These are phyloP conservation scores for Gracilaria vermiculophylla DNA, from an alignment of 23 red algal genomes.

Conservation along the genomic window DNA sequence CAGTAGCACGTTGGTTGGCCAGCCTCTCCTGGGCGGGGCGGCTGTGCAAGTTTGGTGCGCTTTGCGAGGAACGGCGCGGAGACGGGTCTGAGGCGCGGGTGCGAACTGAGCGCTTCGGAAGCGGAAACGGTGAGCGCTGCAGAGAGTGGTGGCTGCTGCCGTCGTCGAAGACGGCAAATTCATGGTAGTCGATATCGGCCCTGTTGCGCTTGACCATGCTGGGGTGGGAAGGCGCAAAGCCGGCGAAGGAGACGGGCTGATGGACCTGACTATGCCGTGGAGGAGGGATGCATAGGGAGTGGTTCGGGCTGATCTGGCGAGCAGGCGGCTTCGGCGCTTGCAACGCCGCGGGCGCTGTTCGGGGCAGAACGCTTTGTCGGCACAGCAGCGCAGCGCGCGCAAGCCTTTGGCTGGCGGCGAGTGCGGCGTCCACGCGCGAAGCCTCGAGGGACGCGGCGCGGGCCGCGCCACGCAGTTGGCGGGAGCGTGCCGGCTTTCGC, in stretches of 20 bases:
- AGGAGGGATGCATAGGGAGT: not conserved
- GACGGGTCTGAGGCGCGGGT: not conserved
- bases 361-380: no score
- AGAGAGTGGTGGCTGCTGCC: not conserved
- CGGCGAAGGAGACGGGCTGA: not conserved
- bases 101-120: not conserved
- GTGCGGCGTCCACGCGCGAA: not conserved
- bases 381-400: not conserved
- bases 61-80: not conserved
- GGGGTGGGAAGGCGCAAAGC: not conserved
- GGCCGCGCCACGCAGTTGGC: slow-evolving; percentile 1
- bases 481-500: not conserved
- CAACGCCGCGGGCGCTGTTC: no score
- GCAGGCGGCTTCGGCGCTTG: no score
- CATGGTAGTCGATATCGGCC: not conserved
- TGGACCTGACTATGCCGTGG: not conserved
- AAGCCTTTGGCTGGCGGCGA: not conserved
- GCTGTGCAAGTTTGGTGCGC: not conserved
- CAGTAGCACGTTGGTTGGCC: no score
- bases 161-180: not conserved
- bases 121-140: not conserved
- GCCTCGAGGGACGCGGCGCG: not conserved
- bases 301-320: no score
- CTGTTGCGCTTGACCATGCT: not conserved
- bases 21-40: no score